These are phyloP conservation scores for Apiospora sp. DNA, from an alignment of 2,329 filamentous ascomycete species.

Conservation along the genomic window DNA sequence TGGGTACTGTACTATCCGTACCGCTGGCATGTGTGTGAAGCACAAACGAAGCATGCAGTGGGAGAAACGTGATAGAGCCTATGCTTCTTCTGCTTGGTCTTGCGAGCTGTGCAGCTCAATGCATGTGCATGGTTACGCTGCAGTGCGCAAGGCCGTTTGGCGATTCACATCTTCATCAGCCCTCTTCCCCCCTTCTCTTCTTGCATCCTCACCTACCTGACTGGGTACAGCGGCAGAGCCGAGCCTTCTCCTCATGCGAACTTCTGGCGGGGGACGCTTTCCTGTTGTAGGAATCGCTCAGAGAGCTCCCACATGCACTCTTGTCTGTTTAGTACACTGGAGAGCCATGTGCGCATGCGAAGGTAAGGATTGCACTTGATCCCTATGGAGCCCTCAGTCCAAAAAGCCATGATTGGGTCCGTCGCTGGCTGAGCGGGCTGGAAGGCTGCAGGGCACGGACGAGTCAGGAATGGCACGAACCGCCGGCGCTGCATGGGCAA, in stretches of 20 bases:
- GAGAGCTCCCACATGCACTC: not conserved
- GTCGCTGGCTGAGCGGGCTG: constrained; percentile 2
- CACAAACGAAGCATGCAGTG: constrained; percentile 7
- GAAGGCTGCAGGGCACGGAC: constrained; percentile 25
- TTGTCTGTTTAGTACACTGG: not conserved
- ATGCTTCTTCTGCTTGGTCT: not conserved
- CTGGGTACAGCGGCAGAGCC: not conserved
- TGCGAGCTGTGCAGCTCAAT: constrained; percentile 10
- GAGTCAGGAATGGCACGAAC: constrained; percentile 22
- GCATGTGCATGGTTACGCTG: constrained; percentile 8
- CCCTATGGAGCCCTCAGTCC: not conserved
- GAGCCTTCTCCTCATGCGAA: constrained; percentile 2
- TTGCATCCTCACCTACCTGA: not conserved
- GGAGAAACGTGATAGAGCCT: not conserved
- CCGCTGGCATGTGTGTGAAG: not conserved
- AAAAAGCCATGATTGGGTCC: not conserved
- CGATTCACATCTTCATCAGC: constrained; percentile 10
- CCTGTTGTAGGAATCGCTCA: not conserved
- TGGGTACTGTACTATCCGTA: not conserved
- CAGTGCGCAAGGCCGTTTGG: constrained; percentile 19
- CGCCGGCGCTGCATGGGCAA: constrained; percentile 23
- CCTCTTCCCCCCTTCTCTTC: not conserved
- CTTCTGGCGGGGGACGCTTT: not conserved
- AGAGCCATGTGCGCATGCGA: constrained; percentile 16
- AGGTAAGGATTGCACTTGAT: constrained; percentile 4